Evolutionary conservation across 179 eudicot species (phyloP), one percentile per base, ranked within the genome.

Genomic region (Pouteria campechiana): DNA sequence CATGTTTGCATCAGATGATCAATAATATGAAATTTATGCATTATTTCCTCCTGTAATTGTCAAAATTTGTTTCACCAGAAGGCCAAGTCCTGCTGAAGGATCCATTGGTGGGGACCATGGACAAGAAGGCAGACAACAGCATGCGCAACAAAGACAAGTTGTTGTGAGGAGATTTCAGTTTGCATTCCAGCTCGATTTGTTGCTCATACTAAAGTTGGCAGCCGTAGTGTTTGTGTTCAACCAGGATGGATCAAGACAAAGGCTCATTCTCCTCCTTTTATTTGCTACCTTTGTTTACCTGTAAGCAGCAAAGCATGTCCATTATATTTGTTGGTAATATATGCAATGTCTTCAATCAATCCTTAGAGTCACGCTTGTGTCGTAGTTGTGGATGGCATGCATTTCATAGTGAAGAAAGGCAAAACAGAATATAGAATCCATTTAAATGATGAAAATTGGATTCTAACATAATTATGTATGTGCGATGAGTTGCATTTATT

Each of bases 171-270:
- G 99, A 69, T 80, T 87, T 59, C 99, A 92, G 70, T 77, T 88
- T 62, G 96, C 89, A 31, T 70, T 92, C 58, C 99, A 92, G 45
- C 79, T 92, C 43, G 99, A 92, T 63, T 52, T 83, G 59, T 54
- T 78, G 57, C 99, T 92, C 47, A 83, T 92, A 52, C 33, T 92
- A 44, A 92, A 92, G 83, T 72, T 92, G 73, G 96, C 85, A 38
- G 99, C 96, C 10, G 92, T 88, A 12, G 78, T 92, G 29, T 92
- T 92, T 62, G 61, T 92, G 60, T 83, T 92, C 52, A 87, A 83
- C 69, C 99, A 92, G 73, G 99, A 92, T 55, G 96, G 99, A 16
- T 92, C 99, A 1, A 80, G 78, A 52, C 92, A 87, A 38, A 87
- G 94, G 83, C 94, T 92, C 57, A 76, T 74, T 54, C 83, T 92